These are phyloP conservation scores for Nakazawaea ishiwadae DNA, from an alignment of 805 yeast genomes.

Conservation along the genomic window DNA sequence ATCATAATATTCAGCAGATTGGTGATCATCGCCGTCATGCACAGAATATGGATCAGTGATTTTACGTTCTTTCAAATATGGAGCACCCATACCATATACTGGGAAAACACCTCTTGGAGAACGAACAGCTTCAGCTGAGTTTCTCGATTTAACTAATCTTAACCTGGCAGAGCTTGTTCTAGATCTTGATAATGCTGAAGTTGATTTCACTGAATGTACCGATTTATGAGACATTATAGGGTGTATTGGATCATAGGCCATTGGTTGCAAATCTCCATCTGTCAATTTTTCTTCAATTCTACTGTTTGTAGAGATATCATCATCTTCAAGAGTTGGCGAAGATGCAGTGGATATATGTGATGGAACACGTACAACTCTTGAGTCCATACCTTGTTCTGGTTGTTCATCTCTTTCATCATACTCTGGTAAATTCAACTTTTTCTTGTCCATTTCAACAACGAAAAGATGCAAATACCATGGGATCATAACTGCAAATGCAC, in stretches of 20 bases:
- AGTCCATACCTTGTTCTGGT: slow-evolving; percentile 72
- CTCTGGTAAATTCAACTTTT: slow-evolving; percentile 54
- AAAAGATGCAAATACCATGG: slow-evolving; percentile 73
- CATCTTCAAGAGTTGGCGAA: neutral
- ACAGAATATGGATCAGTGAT: slow-evolving; percentile 53
- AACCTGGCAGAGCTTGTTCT: neutral
- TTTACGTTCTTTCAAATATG: slow-evolving; percentile 49
- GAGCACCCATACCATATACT: slow-evolving; percentile 71
- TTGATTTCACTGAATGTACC: slow-evolving; percentile 1
- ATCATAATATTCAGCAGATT: slow-evolving; percentile 24
- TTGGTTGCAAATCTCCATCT: neutral
- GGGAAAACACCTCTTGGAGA: slow-evolving; percentile 82
- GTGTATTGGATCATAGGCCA: neutral
- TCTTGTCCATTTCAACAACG: slow-evolving; percentile 69
- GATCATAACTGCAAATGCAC: slow-evolving; percentile 53
- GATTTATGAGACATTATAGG: neutral
- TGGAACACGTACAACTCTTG: slow-evolving; percentile 63
- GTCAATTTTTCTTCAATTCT: neutral
- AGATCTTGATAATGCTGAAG: slow-evolving; percentile 2
- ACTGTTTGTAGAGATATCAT: neutral
- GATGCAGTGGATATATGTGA: neutral
- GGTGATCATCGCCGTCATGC: slow-evolving; percentile 20
- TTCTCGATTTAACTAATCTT: slow-evolving; percentile 3
- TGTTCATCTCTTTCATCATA: slow-evolving; percentile 77
- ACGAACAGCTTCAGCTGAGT: slow-evolving; percentile 20